phyloP scores from a whole-genome alignment of 2,329 filamentous ascomycete genomes.

The Aspergillus transmontanensis region DNA sequence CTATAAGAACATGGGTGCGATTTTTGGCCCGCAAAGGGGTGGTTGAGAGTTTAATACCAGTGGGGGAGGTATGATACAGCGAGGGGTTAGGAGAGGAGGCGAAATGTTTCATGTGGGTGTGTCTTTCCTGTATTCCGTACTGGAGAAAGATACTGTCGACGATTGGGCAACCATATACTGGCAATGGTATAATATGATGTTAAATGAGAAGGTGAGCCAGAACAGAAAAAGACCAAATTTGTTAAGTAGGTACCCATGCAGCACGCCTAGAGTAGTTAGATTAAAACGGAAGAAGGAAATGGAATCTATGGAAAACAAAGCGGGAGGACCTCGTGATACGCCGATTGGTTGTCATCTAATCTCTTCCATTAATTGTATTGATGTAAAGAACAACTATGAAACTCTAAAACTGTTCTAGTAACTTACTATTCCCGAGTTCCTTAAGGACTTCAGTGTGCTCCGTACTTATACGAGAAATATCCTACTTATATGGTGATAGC shows the following conservation, averaged over 20 bases:
- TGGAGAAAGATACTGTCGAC: not conserved
- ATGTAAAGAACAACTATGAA: not conserved
- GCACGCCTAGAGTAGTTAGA: not conserved
- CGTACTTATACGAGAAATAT: not conserved
- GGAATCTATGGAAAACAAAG: no score
- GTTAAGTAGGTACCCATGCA: not conserved
- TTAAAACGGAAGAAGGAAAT: no score
- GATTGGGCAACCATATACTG: not conserved
- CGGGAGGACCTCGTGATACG: constrained; percentile 16
- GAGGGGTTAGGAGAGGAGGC: no score
- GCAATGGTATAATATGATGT: not conserved
- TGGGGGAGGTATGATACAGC: not conserved
- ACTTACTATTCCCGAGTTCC: no score
- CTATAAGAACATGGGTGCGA: constrained; percentile 69
- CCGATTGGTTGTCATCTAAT: constrained; percentile 22
- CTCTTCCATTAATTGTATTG: not conserved
- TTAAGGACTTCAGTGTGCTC: no score
- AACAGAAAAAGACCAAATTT: not conserved
- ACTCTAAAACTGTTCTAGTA: not conserved
- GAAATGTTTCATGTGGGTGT: no score
- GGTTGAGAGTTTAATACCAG: constrained; percentile 43
- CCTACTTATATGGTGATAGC: not conserved
- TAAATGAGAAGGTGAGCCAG: not conserved
- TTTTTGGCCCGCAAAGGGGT: constrained; percentile 68
- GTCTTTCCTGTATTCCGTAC: no score